phyloP scores from a whole-genome alignment of 768 basidiomycete genomes.

The Psilocybe azurescens region DNA sequence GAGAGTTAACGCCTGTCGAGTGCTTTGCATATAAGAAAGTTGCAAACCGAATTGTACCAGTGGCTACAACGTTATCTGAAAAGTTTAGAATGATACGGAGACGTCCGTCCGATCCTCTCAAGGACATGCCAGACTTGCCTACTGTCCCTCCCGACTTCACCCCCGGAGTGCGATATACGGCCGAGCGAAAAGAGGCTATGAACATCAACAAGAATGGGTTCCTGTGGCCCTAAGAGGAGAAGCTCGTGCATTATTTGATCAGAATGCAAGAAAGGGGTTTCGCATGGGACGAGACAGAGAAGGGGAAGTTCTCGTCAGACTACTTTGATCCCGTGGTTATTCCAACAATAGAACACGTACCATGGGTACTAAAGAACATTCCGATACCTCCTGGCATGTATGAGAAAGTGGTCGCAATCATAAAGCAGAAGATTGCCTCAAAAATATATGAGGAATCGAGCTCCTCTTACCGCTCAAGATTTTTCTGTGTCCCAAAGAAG shows the following conservation, averaged over 20 bases:
- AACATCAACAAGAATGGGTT: no score
- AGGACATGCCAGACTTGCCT: neutral
- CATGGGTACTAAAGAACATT: no score
- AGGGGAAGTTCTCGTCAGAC: no score
- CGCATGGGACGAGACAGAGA: neutral
- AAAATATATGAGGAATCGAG: constrained; percentile 25
- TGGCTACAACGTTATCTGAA: neutral
- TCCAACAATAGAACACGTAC: no score
- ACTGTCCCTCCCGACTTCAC: no score
- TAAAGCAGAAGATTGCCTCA: constrained; percentile 31
- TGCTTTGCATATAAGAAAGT: neutral
- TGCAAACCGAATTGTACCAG: neutral
- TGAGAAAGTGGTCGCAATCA: constrained; percentile 26
- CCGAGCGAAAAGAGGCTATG: no score
- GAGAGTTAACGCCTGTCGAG: neutral
- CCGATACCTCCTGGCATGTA: constrained; percentile 23
- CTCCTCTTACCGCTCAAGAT: constrained; percentile 2
- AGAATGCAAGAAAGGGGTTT: neutral
- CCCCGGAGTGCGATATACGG: no score
- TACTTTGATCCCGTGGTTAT: no score
- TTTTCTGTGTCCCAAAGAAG: constrained; percentile 24
- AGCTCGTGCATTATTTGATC: neutral
- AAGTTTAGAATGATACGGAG: neutral
- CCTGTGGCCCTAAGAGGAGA: neutral
- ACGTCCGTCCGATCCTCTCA: neutral